phyloP scores from a whole-genome alignment of 2,329 filamentous ascomycete species.

The Colletotrichum chrysophilum region DNA sequence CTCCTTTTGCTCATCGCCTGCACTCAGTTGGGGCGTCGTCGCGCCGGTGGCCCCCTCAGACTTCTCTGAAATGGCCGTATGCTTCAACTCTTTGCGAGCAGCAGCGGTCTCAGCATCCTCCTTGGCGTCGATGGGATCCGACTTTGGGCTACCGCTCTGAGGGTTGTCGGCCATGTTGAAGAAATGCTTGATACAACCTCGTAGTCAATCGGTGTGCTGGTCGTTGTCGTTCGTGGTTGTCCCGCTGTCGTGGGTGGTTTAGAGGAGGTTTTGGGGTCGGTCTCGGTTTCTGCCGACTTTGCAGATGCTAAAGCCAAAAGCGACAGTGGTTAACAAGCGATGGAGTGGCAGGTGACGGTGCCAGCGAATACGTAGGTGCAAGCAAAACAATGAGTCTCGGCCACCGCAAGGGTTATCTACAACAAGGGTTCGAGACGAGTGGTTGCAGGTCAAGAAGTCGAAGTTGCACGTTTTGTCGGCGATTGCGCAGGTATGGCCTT shows the following conservation, averaged over 20 bases:
- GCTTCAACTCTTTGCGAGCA: constrained; percentile 67
- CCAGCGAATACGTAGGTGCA: neutral
- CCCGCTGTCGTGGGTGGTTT: neutral
- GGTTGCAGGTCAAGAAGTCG: neutral
- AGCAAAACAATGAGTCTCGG: neutral
- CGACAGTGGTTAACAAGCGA: neutral
- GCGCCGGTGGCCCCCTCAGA: constrained; percentile 26
- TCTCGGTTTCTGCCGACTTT: neutral
- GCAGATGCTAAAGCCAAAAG: neutral
- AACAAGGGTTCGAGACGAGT: neutral
- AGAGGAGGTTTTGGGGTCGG: neutral
- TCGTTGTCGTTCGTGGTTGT: neutral
- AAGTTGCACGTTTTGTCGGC: neutral
- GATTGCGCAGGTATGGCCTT: neutral
- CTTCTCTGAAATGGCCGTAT: constrained; percentile 66
- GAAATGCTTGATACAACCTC: neutral
- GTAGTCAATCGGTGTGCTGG: neutral
- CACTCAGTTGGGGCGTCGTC: constrained; percentile 29
- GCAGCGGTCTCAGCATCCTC: constrained; percentile 70
- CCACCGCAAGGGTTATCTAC: neutral
- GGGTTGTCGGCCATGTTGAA: constrained; percentile 50
- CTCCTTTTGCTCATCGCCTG: constrained; percentile 49
- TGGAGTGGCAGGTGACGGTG: neutral
- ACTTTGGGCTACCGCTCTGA: constrained; percentile 45
- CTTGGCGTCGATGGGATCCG: constrained; percentile 40